phyloP scores from a whole-genome alignment of 805 yeast species.

The Wickerhamiella lipophila region DNA sequence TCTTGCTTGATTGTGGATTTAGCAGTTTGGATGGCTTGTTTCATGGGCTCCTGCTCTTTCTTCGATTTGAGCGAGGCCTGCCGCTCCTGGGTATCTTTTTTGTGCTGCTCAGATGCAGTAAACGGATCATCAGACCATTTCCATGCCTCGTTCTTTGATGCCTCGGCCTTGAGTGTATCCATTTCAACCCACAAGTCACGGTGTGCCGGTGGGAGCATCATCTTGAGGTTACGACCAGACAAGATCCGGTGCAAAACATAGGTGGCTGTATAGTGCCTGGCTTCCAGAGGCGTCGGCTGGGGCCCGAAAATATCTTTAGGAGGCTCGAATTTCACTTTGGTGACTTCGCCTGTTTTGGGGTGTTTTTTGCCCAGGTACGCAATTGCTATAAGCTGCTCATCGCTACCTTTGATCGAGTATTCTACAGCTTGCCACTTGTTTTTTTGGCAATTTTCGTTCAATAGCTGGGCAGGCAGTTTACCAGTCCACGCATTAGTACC shows the following conservation, averaged over 20 bases:
- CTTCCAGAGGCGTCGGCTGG: constrained; percentile 75
- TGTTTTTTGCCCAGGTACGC: constrained; percentile 59
- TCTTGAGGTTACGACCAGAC: constrained; percentile 66
- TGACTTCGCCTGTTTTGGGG: constrained; percentile 63
- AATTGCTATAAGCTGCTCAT: constrained; percentile 50
- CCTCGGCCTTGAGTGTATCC: constrained; percentile 45
- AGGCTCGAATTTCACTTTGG: constrained; percentile 43
- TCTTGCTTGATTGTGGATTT: constrained; percentile 7
- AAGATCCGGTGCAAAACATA: constrained; percentile 71
- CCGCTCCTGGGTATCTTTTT: constrained; percentile 18
- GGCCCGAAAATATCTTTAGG: constrained; percentile 43
- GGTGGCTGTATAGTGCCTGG: constrained; percentile 83
- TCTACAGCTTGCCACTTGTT: constrained; percentile 80
- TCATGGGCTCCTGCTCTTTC: constrained; percentile 5
- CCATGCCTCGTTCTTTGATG: constrained; percentile 16
- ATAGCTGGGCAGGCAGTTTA: constrained; percentile 71
- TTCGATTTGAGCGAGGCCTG: constrained; percentile 9
- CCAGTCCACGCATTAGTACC: constrained; percentile 87
- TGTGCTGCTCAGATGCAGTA: constrained; percentile 46
- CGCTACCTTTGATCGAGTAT: constrained; percentile 41
- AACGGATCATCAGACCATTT: constrained; percentile 52
- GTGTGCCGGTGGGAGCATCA: constrained; percentile 78
- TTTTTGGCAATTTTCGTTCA: constrained; percentile 79
- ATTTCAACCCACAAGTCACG: constrained; percentile 64
- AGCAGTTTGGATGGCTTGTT: constrained; percentile 2